Evolutionary conservation across 176 grass and related monocot species (phyloP).

Genomic region (Bromus sterilis): DNA sequence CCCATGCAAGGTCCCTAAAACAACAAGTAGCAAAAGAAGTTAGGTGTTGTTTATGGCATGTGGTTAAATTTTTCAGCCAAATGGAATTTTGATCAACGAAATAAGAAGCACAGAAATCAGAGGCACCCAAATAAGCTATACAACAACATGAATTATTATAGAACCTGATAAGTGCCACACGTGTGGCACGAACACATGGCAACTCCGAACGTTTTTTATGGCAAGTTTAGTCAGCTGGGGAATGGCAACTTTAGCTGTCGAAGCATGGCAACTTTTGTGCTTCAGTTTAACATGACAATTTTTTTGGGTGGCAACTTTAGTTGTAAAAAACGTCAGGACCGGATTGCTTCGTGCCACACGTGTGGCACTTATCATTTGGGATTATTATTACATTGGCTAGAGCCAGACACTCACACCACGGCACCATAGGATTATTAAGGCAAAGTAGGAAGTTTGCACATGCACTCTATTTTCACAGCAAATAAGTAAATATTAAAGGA

Average conservation of each 20-base stretch:
- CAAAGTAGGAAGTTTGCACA: neutral
- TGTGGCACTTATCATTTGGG: too few relatives aligned
- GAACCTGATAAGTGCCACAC: too few relatives aligned
- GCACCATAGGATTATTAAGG: neutral
- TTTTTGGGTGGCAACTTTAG: too few relatives aligned
- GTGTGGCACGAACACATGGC: too few relatives aligned
- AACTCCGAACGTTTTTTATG: too few relatives aligned
- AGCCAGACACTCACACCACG: neutral
- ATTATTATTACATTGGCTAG: neutral
- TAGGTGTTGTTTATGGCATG: neutral
- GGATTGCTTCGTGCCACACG: too few relatives aligned
- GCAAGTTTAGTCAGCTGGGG: too few relatives aligned
- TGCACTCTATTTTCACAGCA: neutral
- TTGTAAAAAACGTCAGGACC: too few relatives aligned
- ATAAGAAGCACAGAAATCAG: neutral
- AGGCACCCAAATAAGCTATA: neutral
- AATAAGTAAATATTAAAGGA: neutral
- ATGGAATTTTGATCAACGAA: neutral
- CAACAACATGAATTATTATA: neutral
- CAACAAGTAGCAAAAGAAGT: neutral
- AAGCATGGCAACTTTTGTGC: too few relatives aligned
- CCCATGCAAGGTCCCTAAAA: neutral
- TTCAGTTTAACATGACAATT: too few relatives aligned
- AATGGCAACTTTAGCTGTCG: too few relatives aligned
- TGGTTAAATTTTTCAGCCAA: neutral